A percentile compares a stretch with the other conserved stretches of the same genome.
These are phyloP conservation scores for Pseudocercospora vitis DNA, from an alignment of 2,329 filamentous ascomycete species.

Conservation along the genomic window DNA sequence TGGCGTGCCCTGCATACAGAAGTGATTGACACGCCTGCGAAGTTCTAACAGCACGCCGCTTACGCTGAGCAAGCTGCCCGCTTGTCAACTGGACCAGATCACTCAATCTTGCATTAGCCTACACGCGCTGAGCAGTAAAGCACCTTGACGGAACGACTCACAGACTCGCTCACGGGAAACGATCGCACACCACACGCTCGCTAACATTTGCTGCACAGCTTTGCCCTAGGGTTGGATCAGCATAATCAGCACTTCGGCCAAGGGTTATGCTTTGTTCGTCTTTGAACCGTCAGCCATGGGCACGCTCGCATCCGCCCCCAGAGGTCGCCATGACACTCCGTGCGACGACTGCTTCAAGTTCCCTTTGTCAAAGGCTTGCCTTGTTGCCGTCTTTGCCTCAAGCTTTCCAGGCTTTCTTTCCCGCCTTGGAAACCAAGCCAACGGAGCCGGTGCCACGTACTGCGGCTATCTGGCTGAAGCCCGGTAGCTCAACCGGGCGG, in stretches of 20 bases:
- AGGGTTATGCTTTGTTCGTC: conserved; percentile 1
- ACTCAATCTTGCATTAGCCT: not conserved
- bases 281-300: not conserved
- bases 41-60: not conserved
- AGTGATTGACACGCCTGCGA: not conserved
- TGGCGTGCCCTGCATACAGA: not conserved
- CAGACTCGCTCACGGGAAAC: not conserved
- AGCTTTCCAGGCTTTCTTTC: not conserved
- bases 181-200: not conserved
- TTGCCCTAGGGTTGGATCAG: conserved; percentile 2
- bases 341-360: no score
- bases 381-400: no score
- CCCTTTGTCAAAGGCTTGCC: no score
- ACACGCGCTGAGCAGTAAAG: not conserved
- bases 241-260: conserved; percentile 2
- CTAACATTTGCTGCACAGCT: not conserved
- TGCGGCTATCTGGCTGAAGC: not conserved
- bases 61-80: not conserved
- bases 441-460: not conserved
- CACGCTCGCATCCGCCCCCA: not conserved
- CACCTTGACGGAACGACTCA: not conserved
- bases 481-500: conserved; percentile 6
- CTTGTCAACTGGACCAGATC: not conserved
- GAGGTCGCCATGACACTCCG: no score
- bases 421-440: not conserved